Base-by-base conservation (phyloP, 2,329 filamentous ascomycete species). In the Diaporthe ilicicola region DNA sequence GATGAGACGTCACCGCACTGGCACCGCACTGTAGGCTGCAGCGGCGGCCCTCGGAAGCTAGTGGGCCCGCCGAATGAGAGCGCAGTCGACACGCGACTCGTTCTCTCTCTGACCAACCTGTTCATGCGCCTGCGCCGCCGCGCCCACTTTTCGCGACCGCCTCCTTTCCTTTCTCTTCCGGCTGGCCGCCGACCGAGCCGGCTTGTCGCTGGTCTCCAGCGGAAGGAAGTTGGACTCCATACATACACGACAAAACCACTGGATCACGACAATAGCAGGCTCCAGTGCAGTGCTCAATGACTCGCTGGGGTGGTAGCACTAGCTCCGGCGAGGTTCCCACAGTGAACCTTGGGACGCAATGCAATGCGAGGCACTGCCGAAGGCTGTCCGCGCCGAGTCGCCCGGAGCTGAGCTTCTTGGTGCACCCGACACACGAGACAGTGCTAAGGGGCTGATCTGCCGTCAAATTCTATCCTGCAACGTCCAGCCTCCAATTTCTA, bases 1-100 rank as follows among this genome's bases (percentile, higher is more conserved):
- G 44, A 64, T 64, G 59, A 64, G 59, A 64, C 59, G 59, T 64
- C 59, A 37, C 59, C 59, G 59, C 59, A 64, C 59, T 64, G 59
- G 59, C 59, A 64, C 59, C 44, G 59, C 59, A 64, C 59, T 64
- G 59, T 64, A 50, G 42, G 4, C 59, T 64, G 59, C 59, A 50
- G 59, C 44, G n/a, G 29, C 44, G 59, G 29, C 29, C 59, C 59
- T 64, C 59, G 59, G 59, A 50, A 64, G 44, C 59, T 50, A 64
- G 59, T 64, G 59, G 59, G 37, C 17, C 59, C 59, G 59, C 59
- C 59, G 59, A 50, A 37, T 64, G 59, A 64, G 59, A 37, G 59
- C 44, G 44, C 44, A 24, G n/a, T 34, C 29, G 59, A 64, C 59
- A 44, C 59, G 59, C 59, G 59, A 64, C 44, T 64, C 59, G 59